Percentiles rank a stretch among this genome's conserved stretches.
These are phyloP conservation scores for Hemisphaericaspora xylofermentans DNA, from an alignment of 1,139 yeast species.

Conservation along the genomic window DNA sequence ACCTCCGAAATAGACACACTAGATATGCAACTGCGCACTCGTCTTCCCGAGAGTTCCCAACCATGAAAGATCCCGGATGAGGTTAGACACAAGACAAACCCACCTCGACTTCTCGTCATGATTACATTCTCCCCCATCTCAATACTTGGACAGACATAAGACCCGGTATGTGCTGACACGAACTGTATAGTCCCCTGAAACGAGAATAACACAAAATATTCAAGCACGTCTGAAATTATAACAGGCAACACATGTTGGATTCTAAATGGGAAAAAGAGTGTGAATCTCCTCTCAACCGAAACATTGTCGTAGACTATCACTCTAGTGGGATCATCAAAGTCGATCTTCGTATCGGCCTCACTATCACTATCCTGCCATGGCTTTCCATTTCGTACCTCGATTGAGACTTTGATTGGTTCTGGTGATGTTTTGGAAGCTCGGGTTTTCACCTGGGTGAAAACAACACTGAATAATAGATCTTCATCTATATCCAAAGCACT, in stretches of 20 bases:
- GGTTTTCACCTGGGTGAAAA: constrained; percentile 30
- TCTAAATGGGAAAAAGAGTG: constrained; percentile 40
- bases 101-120: constrained; percentile 51
- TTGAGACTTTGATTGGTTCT: constrained; percentile 20
- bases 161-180: constrained; percentile 64
- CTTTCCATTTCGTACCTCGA: constrained; percentile 47
- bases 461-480: constrained; percentile 39
- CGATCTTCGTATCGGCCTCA: constrained; percentile 31
- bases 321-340: constrained; percentile 47
- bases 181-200: constrained; percentile 72
- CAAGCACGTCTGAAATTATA: constrained; percentile 25
- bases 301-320: constrained; percentile 34
- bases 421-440: constrained; percentile 11
- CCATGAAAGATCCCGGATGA: constrained; percentile 48
- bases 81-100: constrained; percentile 55
- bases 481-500: constrained; percentile 39
- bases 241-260: constrained; percentile 44
- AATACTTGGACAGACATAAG: constrained; percentile 45
- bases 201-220: constrained; percentile 59
- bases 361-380: constrained; percentile 39
- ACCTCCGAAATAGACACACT: constrained; percentile 54
- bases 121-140: constrained; percentile 60
- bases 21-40: constrained; percentile 30
- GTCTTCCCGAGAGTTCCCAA: constrained; percentile 39
- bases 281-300: constrained; percentile 21